Evolutionary conservation across 768 basidiomycete species (phyloP), one percentile per base, ranked within the genome.

Genomic region (Cytidiella melzeri): DNA sequence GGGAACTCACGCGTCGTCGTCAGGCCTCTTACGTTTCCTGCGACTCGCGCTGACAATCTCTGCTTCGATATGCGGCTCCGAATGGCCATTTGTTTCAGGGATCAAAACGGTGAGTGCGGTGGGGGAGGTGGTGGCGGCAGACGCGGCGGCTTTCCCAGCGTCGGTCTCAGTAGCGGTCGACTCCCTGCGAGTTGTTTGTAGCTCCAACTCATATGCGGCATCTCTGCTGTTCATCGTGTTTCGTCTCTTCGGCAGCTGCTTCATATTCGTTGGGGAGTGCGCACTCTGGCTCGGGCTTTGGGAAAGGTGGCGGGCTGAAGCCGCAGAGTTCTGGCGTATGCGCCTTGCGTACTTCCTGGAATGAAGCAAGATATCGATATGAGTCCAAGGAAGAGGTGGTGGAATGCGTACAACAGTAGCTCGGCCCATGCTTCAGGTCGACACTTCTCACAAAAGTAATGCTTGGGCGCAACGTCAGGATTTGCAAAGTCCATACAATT

Each of bases 201-300:
- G 64, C 61, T 84, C 91, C 61, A 93, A 88, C 63, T 95, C 94
- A 63, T 92, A 94, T 11, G 84, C 86, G 13, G 94, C 91, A 65
- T 96, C 95, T 50, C 95, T 75, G 60, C 91, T 94, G 65, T 98
- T 98, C 92, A 99, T 95, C 44, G 96, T 99, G 59, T 91, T 92
- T 52, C 96, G 77, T 45, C 91, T 81, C 69, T 93, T 95, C 36
- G 87, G 76, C n/a, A 79, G 75, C 58, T 81, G 80, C 54, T 81
- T 82, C 57, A 64, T 66, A 52, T 74, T 70, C 7, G 72, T 71
- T 2, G 85, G 89, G 21, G 84, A 89, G 65, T 81, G 86, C 19
- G 86, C 88, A n/a, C 7, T 34, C 30, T 34, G 30, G 45, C 84
- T 85, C 49, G 84, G 87, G 47, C 80, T 73, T 55, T 84, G 84